Conservation (phyloP, 768 basidiomycete species). For the Leccinum broughii region DNA sequence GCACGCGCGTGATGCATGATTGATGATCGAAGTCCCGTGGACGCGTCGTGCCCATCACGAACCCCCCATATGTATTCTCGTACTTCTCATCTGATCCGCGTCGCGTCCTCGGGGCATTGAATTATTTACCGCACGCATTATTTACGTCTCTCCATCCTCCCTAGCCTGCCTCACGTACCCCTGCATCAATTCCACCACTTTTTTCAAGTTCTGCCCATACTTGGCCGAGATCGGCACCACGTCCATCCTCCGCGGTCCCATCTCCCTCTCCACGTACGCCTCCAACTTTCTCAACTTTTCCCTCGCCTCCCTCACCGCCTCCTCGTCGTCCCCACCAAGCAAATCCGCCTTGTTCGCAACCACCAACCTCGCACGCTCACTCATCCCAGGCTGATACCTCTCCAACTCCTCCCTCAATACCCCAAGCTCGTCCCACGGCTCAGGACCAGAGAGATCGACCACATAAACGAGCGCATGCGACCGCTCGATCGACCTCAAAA, state of each 20-base stretch:
- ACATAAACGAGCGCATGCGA: conserved; percentile 90
- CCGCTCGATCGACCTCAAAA: conserved; percentile 90
- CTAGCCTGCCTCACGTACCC: conserved; percentile 60
- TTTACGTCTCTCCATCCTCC: neutral
- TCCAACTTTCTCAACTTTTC: conserved; percentile 58
- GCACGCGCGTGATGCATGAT: neutral
- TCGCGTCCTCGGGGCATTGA: neutral
- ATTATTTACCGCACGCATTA: neutral
- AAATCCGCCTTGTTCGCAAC: conserved; percentile 96
- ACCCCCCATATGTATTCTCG: neutral
- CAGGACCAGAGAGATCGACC: conserved; percentile 76
- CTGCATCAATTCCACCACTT: conserved; percentile 67
- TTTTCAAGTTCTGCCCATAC: conserved; percentile 75
- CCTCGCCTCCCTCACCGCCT: conserved; percentile 52
- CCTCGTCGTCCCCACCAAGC: conserved; percentile 52
- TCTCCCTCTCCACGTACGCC: conserved; percentile 51
- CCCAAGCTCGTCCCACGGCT: conserved; percentile 76
- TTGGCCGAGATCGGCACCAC: conserved; percentile 87
- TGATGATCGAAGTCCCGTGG: neutral
- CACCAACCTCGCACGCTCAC: conserved; percentile 73
- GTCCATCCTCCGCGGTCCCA: conserved; percentile 46
- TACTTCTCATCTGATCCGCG: neutral
- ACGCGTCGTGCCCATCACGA: neutral
- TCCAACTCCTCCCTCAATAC: conserved; percentile 83
- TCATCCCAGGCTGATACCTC: conserved; percentile 77